Evolutionary conservation across 495 filamentous ascomycete genomes (phyloP), one percentile per base, ranked within the genome.

Genomic region (Chaetomidium leptoderma): DNA sequence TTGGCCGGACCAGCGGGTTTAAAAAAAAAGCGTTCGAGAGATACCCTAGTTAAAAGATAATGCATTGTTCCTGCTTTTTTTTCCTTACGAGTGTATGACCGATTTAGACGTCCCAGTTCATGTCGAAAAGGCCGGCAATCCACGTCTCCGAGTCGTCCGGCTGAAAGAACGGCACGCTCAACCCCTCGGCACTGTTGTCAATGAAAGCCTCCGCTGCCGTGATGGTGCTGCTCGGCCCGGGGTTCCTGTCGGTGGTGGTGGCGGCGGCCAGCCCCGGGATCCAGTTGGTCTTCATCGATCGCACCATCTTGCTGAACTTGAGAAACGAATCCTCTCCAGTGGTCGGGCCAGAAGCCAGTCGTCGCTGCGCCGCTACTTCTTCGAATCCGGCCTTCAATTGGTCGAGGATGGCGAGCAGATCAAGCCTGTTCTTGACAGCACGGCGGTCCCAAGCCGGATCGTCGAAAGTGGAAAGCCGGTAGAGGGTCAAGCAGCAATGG

Each of bases 391-490:
- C 55, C 16, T 35, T 53, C 11, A 74, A 54, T 39, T 59, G 62
- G 36, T 74, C 71, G 21, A 67, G 63, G 16, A 70, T 58, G 0
- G 30, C 46, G 0, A 74, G 58, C 35, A 75, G 44, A 44, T 77
- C 68, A 9, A 74, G 40, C 27, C 52, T 55, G 35, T 60, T 57
- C 6, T 63, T 56, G 5, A 74, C 66, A 0, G 57, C 54, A 9
- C 44, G 58, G 24, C 67, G 60, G 57, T 73, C 68, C 71, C 74
- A 75, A 6, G 60, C 62, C 19, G 69, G 67, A 32, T 77, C 72
- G 16, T 74, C 67, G 1, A 71, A 35, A 1, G 66, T 44, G 5
- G 61, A 62, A 21, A 77, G 68, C 14, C 58, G 63, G 17, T 61
- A 61, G 8, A 74, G 58, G 0, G 61, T 50, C 27, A 67, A 46